Percentiles rank a stretch among this genome's conserved stretches.
Conservation (phyloP, 2,329 filamentous ascomycete species). For the Drechslerella coelobrocha region DNA sequence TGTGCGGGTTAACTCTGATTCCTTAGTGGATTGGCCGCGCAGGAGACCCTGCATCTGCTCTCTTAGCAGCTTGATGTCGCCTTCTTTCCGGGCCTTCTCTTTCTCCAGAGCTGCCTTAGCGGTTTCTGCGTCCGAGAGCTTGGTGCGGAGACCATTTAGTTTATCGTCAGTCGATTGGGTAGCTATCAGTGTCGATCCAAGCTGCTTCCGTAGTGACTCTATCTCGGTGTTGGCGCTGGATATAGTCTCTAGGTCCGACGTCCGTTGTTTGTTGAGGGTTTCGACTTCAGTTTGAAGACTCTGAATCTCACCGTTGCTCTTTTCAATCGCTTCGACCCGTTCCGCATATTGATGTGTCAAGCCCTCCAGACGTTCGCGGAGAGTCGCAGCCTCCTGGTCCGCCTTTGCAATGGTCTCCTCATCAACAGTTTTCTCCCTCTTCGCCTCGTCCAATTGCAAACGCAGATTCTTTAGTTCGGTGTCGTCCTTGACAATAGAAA, state of each 20-base stretch:
- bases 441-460: slow-evolving; percentile 32
- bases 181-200: slow-evolving; percentile 11
- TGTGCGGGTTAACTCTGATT: slow-evolving; percentile 14
- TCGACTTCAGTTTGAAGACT: slow-evolving; percentile 11
- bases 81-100: slow-evolving; percentile 29
- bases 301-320: slow-evolving; percentile 14
- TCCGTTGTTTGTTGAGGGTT: slow-evolving; percentile 9
- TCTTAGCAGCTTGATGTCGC: slow-evolving; percentile 26
- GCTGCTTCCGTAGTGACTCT: slow-evolving; percentile 24
- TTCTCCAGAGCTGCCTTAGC: slow-evolving; percentile 26
- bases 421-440: slow-evolving; percentile 23
- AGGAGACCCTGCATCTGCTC: slow-evolving; percentile 38
- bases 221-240: slow-evolving; percentile 27
- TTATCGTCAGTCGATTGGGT: slow-evolving; percentile 11
- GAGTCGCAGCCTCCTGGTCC: slow-evolving; percentile 16
- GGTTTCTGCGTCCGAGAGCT: slow-evolving; percentile 21
- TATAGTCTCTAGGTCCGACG: slow-evolving; percentile 14
- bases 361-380: slow-evolving; percentile 11
- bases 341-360: background rate
- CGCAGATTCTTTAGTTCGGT: slow-evolving; percentile 37
- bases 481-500: slow-evolving; percentile 39
- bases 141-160: slow-evolving; percentile 9
- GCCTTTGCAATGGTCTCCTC: slow-evolving; percentile 21
- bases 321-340: slow-evolving; percentile 11
- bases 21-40: slow-evolving; percentile 18